These are phyloP conservation scores for Diaporthe eres DNA, from an alignment of 2,329 filamentous ascomycete species.

Conservation along the genomic window DNA sequence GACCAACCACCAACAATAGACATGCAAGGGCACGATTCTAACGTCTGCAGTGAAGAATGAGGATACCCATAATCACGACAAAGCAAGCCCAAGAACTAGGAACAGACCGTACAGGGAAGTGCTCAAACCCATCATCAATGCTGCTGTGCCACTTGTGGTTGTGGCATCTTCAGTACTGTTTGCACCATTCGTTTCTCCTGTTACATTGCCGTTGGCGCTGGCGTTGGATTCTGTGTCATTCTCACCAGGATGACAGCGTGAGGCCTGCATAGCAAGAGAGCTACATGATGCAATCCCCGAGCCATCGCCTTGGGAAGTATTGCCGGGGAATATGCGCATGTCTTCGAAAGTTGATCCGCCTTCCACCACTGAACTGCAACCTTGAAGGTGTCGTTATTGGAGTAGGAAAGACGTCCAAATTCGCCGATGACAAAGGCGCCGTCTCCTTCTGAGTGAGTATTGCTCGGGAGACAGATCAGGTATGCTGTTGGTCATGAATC, in stretches of 20 bases:
- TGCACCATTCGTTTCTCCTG: background rate
- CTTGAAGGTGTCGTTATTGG: background rate
- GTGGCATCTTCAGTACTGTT: background rate
- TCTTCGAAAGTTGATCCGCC: background rate
- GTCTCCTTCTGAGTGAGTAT: background rate
- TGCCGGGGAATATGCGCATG: background rate
- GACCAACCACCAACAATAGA: background rate
- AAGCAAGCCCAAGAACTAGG: background rate
- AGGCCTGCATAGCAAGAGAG: background rate
- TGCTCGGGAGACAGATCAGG: background rate
- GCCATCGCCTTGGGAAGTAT: no score
- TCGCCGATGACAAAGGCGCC: background rate
- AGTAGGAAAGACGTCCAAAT: background rate
- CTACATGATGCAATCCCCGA: background rate
- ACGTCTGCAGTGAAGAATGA: background rate
- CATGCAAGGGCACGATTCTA: background rate
- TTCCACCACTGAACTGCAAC: background rate
- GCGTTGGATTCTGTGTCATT: no score
- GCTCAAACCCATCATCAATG: background rate
- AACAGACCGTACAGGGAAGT: background rate
- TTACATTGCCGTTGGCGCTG: background rate
- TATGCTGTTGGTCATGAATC: background rate
- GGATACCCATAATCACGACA: background rate
- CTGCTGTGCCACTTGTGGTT: background rate
- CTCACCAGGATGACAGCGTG: constrained; percentile 5